Conservation (phyloP, 495 filamentous ascomycete species). For the Tuber microsphaerosporum region DNA sequence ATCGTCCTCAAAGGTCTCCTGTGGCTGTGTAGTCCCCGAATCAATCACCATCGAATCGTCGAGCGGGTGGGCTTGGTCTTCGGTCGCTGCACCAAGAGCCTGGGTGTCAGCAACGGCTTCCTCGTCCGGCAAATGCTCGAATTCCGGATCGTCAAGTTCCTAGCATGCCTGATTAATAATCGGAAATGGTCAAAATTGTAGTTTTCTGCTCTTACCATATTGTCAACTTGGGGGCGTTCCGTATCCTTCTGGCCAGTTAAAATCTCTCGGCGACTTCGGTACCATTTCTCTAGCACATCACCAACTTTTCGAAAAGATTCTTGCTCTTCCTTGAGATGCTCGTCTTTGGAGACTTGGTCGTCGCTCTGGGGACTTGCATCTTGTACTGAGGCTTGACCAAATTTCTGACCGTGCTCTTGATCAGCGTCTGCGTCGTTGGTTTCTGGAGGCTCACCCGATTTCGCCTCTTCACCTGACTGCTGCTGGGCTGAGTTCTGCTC, state of each 20-base stretch:
- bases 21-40: slow-evolving; percentile 54
- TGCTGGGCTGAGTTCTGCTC: slow-evolving; percentile 44
- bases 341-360: slow-evolving; percentile 43
- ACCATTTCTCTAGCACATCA: slow-evolving; percentile 88
- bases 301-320: slow-evolving; percentile 84
- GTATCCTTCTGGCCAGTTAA: slow-evolving; percentile 59
- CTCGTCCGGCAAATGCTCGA: slow-evolving; percentile 83
- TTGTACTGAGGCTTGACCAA: slow-evolving; percentile 47
- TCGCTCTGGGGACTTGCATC: slow-evolving; percentile 50
- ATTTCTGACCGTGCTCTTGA: slow-evolving; percentile 44
- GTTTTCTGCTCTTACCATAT: slow-evolving; percentile 33
- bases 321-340: slow-evolving; percentile 47
- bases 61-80: slow-evolving; percentile 74
- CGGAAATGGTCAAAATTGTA: background rate
- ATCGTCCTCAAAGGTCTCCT: slow-evolving; percentile 55
- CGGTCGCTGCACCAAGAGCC: slow-evolving; percentile 77
- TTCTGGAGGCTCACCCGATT: slow-evolving; percentile 28
- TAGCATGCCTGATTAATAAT: slow-evolving; percentile 17
- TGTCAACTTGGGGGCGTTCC: slow-evolving; percentile 48
- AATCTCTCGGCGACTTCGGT: slow-evolving; percentile 74
- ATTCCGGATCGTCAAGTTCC: slow-evolving; percentile 60
- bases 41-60: slow-evolving; percentile 81
- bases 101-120: slow-evolving; percentile 74
- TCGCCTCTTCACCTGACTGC: slow-evolving; percentile 45
- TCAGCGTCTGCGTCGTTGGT: slow-evolving; percentile 46